These are phyloP conservation scores for Zygoascus tannicola DNA, from an alignment of 805 yeast genomes.

Conservation along the genomic window DNA sequence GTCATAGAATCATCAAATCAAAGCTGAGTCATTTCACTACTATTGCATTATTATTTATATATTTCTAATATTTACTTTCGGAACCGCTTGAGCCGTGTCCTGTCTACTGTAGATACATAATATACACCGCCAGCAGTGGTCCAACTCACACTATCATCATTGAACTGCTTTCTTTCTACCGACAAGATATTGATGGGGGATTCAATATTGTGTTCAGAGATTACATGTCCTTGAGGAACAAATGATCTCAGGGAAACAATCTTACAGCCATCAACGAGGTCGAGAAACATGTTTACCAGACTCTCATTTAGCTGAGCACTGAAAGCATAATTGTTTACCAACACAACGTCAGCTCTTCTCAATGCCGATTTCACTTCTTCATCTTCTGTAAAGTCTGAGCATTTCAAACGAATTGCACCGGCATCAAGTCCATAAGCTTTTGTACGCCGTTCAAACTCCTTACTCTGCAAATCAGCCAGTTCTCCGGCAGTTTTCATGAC, in stretches of 20 bases:
- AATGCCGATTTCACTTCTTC: conserved; percentile 44
- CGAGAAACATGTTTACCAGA: conserved; percentile 55
- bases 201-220: conserved; percentile 43
- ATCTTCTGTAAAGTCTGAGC: conserved; percentile 65
- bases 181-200: conserved; percentile 55
- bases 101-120: conserved; percentile 60
- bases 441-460: conserved; percentile 50
- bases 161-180: conserved; percentile 56
- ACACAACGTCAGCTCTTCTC: conserved; percentile 56
- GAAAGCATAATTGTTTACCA: conserved; percentile 78
- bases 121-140: conserved; percentile 70
- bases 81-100: conserved; percentile 19
- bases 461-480: conserved; percentile 51
- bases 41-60: too few species aligned
- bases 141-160: conserved; percentile 77
- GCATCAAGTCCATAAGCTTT: conserved; percentile 54
- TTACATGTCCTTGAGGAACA: conserved; percentile 64
- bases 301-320: conserved; percentile 62
- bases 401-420: conserved; percentile 48
- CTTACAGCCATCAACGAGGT: conserved; percentile 62
- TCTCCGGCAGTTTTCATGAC: conserved; percentile 75
- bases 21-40: too few species aligned
- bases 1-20: conserved; percentile 21
- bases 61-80: not conserved
- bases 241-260: conserved; percentile 73